A percentile compares a stretch with the other conserved stretches of the same genome.
Conservation (phyloP, 805 yeast species). For the Metschnikowia koreensis region DNA sequence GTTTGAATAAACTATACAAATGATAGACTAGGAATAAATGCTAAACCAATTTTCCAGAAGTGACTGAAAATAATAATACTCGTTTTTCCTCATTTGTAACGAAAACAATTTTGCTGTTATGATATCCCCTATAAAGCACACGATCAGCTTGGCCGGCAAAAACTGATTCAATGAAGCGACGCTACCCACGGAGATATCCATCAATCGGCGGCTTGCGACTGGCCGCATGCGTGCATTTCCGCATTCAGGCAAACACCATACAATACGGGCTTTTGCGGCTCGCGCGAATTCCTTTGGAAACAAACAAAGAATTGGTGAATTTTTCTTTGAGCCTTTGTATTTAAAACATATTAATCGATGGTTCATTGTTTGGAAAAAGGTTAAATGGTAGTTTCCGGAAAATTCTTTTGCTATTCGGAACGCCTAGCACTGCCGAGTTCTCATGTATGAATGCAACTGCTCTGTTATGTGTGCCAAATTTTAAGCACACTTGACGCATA, state of each 20-base stretch:
- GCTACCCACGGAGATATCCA: not conserved
- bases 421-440: not conserved
- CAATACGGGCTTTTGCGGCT: not conserved
- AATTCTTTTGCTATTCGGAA: not conserved
- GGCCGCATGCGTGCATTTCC: constrained; percentile 1
- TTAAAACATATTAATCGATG: too few species aligned
- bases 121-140: too few species aligned
- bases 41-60: too few species aligned
- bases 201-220: not conserved
- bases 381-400: not conserved
- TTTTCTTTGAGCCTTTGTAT: too few species aligned
- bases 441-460: not conserved
- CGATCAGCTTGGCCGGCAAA: not conserved
- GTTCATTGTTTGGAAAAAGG: not conserved
- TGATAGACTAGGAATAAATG: not conserved
- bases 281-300: not conserved
- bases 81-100: not conserved
- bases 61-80: too few species aligned
- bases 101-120: too few species aligned
- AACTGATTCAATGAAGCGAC: not conserved
- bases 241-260: not conserved
- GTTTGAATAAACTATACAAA: not conserved
- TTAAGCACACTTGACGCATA: not conserved
- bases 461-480: not conserved
- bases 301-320: not conserved